Base-by-base conservation (phyloP, 441 rosid species). In the Pelargonium australe region DNA sequence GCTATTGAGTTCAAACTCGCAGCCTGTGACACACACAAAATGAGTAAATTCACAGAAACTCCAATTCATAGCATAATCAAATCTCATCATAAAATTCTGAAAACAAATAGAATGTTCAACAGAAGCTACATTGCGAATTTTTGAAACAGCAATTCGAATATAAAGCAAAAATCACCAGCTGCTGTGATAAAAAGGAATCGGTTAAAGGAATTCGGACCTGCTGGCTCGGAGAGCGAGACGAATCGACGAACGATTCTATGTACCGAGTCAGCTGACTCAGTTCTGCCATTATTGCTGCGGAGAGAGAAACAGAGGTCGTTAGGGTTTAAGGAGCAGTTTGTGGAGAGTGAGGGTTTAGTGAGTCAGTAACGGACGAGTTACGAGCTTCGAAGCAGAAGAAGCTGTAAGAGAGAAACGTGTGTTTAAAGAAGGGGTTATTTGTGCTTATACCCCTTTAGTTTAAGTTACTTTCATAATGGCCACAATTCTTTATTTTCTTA, bases 181-280 rank as follows among this genome's bases (percentile, higher is more conserved):
- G 14, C 61, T 16, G 61, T 55, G 61, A 17, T 7, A n/a, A 31
- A 53, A 5, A 31, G 51, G 9, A 16, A 25, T 41, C 5, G 58
- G 12, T 12, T 65, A 20, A 31, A 1, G 7, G 62, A 62, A 67
- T 17, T 13, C 64, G 68, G 44, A 92, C 98, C 91, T 90, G 97
- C 66, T 83, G 85, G 67, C 76, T 41, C 45, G 85, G 69, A 72
- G 94, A 79, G 68, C 83, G 81, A 64, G 94, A 76, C 2, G 78
- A 68, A 73, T 87, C 92, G 53, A 92, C 88, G 73, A 73, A 92
- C 43, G 89, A 77, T 78, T 89, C 98, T 63, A 92, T 79, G 80
- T 87, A 78, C 64, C 67, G 87, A 75, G 75, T 83, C 73, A 92
- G 78, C 69, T 76, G 83, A 71, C 61, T 83, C 64, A 79, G 70